These are phyloP conservation scores for Epichloe sylvatica DNA, from an alignment of 2,329 filamentous ascomycete species.

Conservation along the genomic window DNA sequence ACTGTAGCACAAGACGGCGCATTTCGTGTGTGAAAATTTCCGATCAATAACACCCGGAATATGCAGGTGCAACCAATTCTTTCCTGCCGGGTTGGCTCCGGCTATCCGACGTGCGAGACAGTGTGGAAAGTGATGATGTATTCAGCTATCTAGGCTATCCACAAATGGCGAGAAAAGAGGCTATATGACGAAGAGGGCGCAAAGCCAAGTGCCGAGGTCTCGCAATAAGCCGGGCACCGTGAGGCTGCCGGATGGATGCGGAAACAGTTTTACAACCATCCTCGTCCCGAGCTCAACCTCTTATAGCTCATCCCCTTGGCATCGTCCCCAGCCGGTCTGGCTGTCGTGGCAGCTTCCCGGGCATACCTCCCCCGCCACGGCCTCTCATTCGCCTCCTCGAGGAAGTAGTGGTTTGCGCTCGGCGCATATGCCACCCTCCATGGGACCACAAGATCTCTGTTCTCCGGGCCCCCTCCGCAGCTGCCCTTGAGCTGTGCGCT, in stretches of 20 bases:
- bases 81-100: no score
- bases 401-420: constrained; percentile 28
- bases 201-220: no score
- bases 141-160: no score
- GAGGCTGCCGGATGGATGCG: background rate
- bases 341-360: constrained; percentile 13
- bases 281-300: constrained; percentile 14
- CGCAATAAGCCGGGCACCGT: no score
- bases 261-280: constrained; percentile 12
- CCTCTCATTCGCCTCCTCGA: constrained; percentile 22
- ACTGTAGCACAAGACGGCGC: background rate
- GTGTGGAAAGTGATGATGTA: no score
- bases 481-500: constrained; percentile 22
- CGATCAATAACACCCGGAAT: background rate
- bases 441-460: constrained; percentile 24
- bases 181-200: no score
- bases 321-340: constrained; percentile 7
- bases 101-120: background rate
- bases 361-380: constrained; percentile 15
- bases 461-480: constrained; percentile 24
- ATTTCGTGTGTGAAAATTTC: background rate
- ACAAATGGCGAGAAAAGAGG: no score
- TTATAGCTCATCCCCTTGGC: constrained; percentile 13
- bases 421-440: constrained; percentile 28
- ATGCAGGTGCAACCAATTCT: background rate